Conservation (phyloP, 2,329 filamentous ascomycete species). For the Trichoderma sp. region DNA sequence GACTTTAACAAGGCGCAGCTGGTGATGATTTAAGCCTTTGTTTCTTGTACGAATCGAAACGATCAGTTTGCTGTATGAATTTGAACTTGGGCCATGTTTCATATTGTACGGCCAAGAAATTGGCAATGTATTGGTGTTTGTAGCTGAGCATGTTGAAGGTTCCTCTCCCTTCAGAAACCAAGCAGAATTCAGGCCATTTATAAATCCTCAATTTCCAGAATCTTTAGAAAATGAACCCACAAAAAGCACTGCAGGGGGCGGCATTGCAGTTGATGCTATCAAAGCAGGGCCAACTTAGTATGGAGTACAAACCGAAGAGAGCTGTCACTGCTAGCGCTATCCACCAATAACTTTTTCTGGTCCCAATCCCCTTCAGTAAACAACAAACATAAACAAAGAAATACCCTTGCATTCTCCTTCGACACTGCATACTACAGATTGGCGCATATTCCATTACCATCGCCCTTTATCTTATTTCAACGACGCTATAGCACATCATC, state of each 20-base stretch:
- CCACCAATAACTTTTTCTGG: neutral
- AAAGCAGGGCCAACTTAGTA: neutral
- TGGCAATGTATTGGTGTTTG: neutral
- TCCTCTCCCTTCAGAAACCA: neutral
- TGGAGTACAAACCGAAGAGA: neutral
- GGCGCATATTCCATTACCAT: neutral
- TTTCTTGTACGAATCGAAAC: neutral
- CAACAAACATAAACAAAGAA: neutral
- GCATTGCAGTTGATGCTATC: neutral
- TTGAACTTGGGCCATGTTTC: neutral
- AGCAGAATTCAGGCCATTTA: neutral
- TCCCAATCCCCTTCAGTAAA: neutral
- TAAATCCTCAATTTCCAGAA: neutral
- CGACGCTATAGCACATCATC: neutral
- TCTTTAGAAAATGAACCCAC: neutral
- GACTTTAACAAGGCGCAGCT: neutral
- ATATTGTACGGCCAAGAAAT: neutral
- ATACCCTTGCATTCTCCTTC: neutral
- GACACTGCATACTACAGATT: neutral
- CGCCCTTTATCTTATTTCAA: neutral
- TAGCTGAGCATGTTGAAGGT: neutral
- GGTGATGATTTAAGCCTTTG: slow-evolving; percentile 10
- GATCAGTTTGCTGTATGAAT: slow-evolving; percentile 5
- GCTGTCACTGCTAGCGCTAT: neutral
- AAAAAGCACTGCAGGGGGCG: neutral